Percentiles rank a stretch among this genome's conserved stretches.
These are phyloP conservation scores for Diplodia mutila DNA, from an alignment of 2,329 filamentous ascomycete genomes.

Conservation along the genomic window DNA sequence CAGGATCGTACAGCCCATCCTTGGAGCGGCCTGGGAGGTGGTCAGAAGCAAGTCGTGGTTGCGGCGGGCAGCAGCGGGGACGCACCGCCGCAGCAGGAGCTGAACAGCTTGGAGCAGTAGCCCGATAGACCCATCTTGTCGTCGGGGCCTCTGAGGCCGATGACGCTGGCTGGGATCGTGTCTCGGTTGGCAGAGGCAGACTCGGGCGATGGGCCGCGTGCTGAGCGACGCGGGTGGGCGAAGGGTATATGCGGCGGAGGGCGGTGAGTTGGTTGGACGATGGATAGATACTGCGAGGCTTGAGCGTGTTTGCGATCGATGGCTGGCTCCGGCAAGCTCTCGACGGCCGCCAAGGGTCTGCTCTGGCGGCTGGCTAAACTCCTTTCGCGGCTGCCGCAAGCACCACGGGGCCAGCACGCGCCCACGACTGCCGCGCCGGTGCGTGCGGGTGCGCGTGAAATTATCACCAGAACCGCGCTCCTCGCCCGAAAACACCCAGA, in stretches of 20 bases:
- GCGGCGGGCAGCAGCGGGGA: slow-evolving; percentile 22
- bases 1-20: slow-evolving; percentile 56
- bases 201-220: slow-evolving; percentile 21
- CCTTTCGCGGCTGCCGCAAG: slow-evolving; percentile 17
- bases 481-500: slow-evolving; percentile 10
- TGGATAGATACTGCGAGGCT: slow-evolving; percentile 25
- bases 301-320: slow-evolving; percentile 27
- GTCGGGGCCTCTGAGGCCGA: slow-evolving; percentile 24
- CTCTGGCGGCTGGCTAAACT: slow-evolving; percentile 6
- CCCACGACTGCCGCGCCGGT: slow-evolving; percentile 3
- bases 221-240: slow-evolving; percentile 21
- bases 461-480: slow-evolving; percentile 15
- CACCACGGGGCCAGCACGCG: slow-evolving; percentile 2
- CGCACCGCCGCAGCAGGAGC: slow-evolving; percentile 45
- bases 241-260: slow-evolving; percentile 24
- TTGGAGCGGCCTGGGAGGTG: slow-evolving; percentile 45
- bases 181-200: slow-evolving; percentile 18
- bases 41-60: slow-evolving; percentile 32
- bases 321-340: slow-evolving; percentile 23
- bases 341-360: slow-evolving; percentile 12
- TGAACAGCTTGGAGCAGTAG: slow-evolving; percentile 42
- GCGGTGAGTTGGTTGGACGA: slow-evolving; percentile 27
- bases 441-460: slow-evolving; percentile 13
- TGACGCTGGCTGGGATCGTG: slow-evolving; percentile 14
- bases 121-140: slow-evolving; percentile 41